Evolutionary conservation across 148 eudicot species (phyloP).

Genomic region (Linanthus parryae): DNA sequence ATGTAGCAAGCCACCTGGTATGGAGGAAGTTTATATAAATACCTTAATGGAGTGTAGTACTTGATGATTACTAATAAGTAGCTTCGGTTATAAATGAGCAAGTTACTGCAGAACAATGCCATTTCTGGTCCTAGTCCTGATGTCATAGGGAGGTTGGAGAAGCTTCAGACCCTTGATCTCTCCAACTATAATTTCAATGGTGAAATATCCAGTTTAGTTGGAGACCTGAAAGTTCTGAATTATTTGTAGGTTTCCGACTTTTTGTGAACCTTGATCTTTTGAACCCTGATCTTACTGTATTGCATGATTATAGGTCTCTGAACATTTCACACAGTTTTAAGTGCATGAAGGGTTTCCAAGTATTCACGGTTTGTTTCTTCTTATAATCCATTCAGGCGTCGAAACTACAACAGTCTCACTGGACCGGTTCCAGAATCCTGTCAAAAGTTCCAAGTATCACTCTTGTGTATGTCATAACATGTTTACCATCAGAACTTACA

Average conservation of each 20-base stretch:
- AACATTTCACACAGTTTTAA: neutral
- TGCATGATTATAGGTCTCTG: too few relatives aligned
- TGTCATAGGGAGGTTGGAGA: slow-evolving; percentile 58
- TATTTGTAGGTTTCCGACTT: slow-evolving; percentile 61
- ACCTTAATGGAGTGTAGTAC: too few relatives aligned
- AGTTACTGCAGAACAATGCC: slow-evolving; percentile 76
- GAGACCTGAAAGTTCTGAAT: slow-evolving; percentile 54
- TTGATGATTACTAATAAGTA: too few relatives aligned
- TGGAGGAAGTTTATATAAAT: too few relatives aligned
- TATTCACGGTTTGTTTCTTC: slow-evolving; percentile 1
- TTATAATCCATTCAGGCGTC: slow-evolving; percentile 59
- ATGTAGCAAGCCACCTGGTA: too few relatives aligned
- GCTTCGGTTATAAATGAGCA: too few relatives aligned
- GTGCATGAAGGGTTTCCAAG: too few relatives aligned
- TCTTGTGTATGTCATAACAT: slow-evolving; percentile 59
- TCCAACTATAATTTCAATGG: slow-evolving; percentile 60
- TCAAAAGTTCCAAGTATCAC: slow-evolving; percentile 55
- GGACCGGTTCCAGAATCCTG: slow-evolving; percentile 65
- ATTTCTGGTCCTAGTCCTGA: slow-evolving; percentile 68
- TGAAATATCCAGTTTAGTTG: slow-evolving; percentile 62
- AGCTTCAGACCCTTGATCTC: slow-evolving; percentile 85
- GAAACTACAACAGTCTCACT: slow-evolving; percentile 81
- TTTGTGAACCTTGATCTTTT: neutral
- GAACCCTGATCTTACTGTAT: neutral
- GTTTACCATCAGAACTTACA: too few relatives aligned